Conservation (phyloP, 805 yeast species). For the Isabelozyma gotoi region DNA sequence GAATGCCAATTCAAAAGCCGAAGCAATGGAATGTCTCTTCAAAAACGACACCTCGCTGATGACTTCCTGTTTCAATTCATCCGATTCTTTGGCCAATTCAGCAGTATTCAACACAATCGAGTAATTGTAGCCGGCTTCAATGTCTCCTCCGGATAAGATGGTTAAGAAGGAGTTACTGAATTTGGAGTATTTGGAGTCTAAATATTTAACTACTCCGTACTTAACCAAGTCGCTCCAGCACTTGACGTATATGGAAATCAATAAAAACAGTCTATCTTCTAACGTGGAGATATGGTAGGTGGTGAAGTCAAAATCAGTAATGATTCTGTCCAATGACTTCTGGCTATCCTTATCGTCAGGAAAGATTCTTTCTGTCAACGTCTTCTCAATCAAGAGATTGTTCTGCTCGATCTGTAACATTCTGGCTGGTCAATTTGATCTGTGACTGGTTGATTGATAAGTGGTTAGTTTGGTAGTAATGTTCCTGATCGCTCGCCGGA, state of each 20-base stretch:
- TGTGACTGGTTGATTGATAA: too few species aligned
- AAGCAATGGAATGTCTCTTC: slow-evolving; percentile 86
- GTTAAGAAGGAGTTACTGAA: slow-evolving; percentile 33
- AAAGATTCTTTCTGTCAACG: slow-evolving; percentile 69
- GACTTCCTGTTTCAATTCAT: slow-evolving; percentile 50
- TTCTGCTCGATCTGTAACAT: slow-evolving; percentile 88
- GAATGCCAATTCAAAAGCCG: slow-evolving; percentile 89
- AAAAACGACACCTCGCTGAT: slow-evolving; percentile 68
- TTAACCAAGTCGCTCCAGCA: slow-evolving; percentile 72
- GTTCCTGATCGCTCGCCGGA: too few species aligned
- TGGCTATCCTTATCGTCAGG: slow-evolving; percentile 40
- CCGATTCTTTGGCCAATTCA: slow-evolving; percentile 28
- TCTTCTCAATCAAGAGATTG: slow-evolving; percentile 77
- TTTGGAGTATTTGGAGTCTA: slow-evolving; percentile 49
- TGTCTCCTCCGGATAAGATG: slow-evolving; percentile 26
- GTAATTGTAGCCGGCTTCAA: slow-evolving; percentile 82
- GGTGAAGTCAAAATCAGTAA: slow-evolving; percentile 95
- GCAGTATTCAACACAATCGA: slow-evolving; percentile 68
- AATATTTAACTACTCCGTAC: slow-evolving; percentile 61
- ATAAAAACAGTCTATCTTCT: slow-evolving; percentile 66
- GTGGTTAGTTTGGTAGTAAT: too few species aligned
- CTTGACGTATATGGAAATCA: slow-evolving; percentile 70
- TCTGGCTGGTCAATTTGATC: slow-evolving; percentile 5
- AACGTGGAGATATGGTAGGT: slow-evolving; percentile 87
- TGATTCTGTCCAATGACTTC: slow-evolving; percentile 72